Evolutionary conservation across 495 filamentous ascomycete genomes (phyloP), one percentile per base, ranked within the genome.

Genomic region (Tuber calosporum): DNA sequence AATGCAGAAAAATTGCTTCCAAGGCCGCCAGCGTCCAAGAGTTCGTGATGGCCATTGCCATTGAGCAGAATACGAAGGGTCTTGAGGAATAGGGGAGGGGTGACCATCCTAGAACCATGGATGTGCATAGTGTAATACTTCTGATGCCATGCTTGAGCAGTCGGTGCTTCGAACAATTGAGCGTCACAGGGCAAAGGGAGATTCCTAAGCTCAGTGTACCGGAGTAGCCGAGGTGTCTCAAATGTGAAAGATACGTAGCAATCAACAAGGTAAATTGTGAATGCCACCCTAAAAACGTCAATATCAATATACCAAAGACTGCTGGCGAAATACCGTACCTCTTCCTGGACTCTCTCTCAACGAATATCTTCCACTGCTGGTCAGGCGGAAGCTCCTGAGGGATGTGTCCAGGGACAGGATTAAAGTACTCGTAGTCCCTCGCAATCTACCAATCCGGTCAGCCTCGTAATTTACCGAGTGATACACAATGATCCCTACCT

Each of bases 331-430:
- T 22, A 43, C 30, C 17, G 22, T 80, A 80, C 78, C 78, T 79
- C 66, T 80, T 80, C 41, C 77, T 77, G 19, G 78, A 80, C 68
- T 80, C 78, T 67, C 70, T 73, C 34, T 80, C 79, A 74, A 80
- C 71, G 26, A 80, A 80, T 67, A 48, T 74, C 41, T 80, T 78
- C 78, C 78, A 80, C 70, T 80, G 78, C 39, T 80, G 77, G 36
- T 80, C 77, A 26, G 79, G 53, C 17, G 78, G 70, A 53, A 73
- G 66, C 22, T 80, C 73, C 8, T 43, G 70, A 19, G 76, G 75
- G 36, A 74, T 71, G 42, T 30, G 69, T 11, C 70, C 68, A 45
- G 73, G 73, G 11, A 69, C 77, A 38, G 79, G 77, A 30, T 69
- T 43, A 17, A 80, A 80, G 69, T 80, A 80, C 39, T 66, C 73